phyloP scores from a whole-genome alignment of 2,329 filamentous ascomycete genomes.

The Penicillium digitatum region DNA sequence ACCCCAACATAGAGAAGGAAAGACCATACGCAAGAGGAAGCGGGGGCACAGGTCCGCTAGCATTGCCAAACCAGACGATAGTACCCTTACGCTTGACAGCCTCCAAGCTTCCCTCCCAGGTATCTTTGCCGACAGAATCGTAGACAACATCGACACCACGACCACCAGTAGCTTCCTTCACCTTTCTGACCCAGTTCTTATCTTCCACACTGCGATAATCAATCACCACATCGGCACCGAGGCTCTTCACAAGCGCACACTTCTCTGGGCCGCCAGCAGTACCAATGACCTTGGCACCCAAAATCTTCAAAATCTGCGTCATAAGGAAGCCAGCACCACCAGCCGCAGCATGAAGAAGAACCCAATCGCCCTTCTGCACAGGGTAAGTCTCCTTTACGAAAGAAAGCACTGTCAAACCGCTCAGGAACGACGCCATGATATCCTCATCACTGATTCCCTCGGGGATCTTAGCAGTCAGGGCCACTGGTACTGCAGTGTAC shows the following conservation, averaged over 20 bases:
- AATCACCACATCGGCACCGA: conserved; percentile 67
- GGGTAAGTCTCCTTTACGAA: conserved; percentile 68
- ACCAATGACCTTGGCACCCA: conserved; percentile 75
- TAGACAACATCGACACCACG: conserved; percentile 74
- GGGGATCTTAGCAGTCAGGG: conserved; percentile 61
- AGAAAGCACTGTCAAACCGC: conserved; percentile 78
- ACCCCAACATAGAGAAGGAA: neutral
- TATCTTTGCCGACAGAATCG: conserved; percentile 79
- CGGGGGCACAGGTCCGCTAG: conserved; percentile 72
- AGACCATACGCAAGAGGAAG: conserved; percentile 56
- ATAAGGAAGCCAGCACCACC: conserved; percentile 76
- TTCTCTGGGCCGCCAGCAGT: conserved; percentile 73
- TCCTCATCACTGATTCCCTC: conserved; percentile 56
- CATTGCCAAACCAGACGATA: conserved; percentile 76
- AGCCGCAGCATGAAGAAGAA: conserved; percentile 79
- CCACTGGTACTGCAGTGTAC: conserved; percentile 54
- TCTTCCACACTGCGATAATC: conserved; percentile 81
- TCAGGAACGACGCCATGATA: conserved; percentile 68
- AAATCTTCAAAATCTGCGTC: conserved; percentile 65
- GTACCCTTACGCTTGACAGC: conserved; percentile 72
- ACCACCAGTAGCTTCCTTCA: conserved; percentile 79
- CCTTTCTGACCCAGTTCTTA: conserved; percentile 69
- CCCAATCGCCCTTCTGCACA: conserved; percentile 73
- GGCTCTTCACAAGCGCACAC: conserved; percentile 60
- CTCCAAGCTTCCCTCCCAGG: conserved; percentile 74